Conservation (phyloP, 2,329 filamentous ascomycete genomes). For the Nemania abortiva region DNA sequence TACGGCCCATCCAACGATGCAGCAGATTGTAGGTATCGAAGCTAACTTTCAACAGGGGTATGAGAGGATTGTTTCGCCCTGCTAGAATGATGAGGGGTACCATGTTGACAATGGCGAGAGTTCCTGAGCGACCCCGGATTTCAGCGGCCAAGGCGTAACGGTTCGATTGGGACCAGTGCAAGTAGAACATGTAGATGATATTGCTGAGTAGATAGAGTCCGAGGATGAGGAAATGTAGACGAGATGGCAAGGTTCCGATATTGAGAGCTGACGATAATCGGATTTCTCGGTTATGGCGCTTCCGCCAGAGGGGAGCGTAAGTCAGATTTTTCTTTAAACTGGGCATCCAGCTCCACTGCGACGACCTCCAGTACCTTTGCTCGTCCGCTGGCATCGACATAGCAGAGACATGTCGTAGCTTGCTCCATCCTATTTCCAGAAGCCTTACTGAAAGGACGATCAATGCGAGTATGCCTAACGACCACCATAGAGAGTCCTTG, state of each 20-base stretch:
- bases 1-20: slow-evolving; percentile 84
- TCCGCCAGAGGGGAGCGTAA: slow-evolving; percentile 73
- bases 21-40: slow-evolving; percentile 97
- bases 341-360: slow-evolving; percentile 72
- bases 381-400: slow-evolving; percentile 65
- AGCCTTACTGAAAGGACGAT: slow-evolving; percentile 66
- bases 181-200: slow-evolving; percentile 69
- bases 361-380: slow-evolving; percentile 70
- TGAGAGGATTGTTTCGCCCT: slow-evolving; percentile 92
- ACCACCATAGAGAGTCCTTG: slow-evolving; percentile 71
- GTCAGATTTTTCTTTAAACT: slow-evolving; percentile 71
- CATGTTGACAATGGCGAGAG: slow-evolving; percentile 88
- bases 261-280: slow-evolving; percentile 67
- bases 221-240: slow-evolving; percentile 71
- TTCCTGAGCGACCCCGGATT: slow-evolving; percentile 86
- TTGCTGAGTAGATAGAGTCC: slow-evolving; percentile 70
- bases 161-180: slow-evolving; percentile 71
- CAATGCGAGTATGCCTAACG: slow-evolving; percentile 67
- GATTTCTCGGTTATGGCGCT: slow-evolving; percentile 76
- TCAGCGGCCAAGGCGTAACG: slow-evolving; percentile 78
- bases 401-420: slow-evolving; percentile 69
- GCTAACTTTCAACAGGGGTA: slow-evolving; percentile 82
- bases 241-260: slow-evolving; percentile 73
- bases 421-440: slow-evolving; percentile 65
- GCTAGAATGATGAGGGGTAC: slow-evolving; percentile 90